Evolutionary conservation across 1,139 yeast genomes (phyloP).

Genomic region (Ogataea hybrid): DNA sequence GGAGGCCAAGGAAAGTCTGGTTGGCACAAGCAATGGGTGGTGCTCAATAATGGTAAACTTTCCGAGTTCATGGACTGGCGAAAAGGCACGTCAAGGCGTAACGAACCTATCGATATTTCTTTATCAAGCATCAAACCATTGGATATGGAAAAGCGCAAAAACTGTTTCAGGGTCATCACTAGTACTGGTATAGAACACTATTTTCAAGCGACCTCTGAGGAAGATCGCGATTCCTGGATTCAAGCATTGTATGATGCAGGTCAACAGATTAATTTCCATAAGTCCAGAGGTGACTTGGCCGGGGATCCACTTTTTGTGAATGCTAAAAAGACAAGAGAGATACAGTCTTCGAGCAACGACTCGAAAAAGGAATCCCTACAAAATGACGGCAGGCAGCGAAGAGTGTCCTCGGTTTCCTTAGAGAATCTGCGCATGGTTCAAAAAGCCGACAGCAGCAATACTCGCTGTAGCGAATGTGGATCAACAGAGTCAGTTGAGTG

Average conservation of each 20-base stretch:
- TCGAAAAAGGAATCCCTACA: background rate
- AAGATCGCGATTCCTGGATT: conserved; percentile 74
- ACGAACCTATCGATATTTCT: conserved; percentile 71
- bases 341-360: background rate
- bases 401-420: conserved; percentile 33
- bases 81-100: conserved; percentile 61
- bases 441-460: conserved; percentile 53
- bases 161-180: conserved; percentile 76
- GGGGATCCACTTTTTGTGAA: background rate
- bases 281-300: background rate
- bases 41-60: conserved; percentile 61
- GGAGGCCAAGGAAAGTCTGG: conserved; percentile 76
- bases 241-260: conserved; percentile 50
- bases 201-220: conserved; percentile 73
- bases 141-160: conserved; percentile 43
- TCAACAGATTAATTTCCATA: conserved; percentile 26
- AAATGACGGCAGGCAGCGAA: conserved; percentile 16
- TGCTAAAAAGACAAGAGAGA: background rate
- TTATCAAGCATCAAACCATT: conserved; percentile 63
- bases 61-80: conserved; percentile 83
- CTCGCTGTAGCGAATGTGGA: conserved; percentile 78
- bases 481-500: conserved; percentile 69
- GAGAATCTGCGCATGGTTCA: conserved; percentile 43
- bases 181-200: conserved; percentile 67
- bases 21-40: conserved; percentile 94